Percentiles rank a stretch among this genome's conserved stretches.
phyloP scores from a whole-genome alignment of 2,329 filamentous ascomycete species.

The Penicillium sp. region DNA sequence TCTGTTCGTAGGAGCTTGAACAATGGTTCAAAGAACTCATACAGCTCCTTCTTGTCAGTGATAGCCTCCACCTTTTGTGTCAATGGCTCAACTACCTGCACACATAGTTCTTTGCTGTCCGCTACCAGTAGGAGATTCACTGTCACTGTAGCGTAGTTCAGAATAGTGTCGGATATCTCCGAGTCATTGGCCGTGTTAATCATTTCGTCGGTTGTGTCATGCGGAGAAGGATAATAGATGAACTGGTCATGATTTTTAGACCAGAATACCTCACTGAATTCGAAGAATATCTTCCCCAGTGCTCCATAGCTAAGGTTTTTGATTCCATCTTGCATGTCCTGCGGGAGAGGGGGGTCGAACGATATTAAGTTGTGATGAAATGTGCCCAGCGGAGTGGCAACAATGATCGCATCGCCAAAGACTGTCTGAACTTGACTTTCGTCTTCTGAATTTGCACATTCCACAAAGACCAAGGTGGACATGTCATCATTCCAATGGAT shows the following conservation, averaged over 20 bases:
- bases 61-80: slow-evolving; percentile 46
- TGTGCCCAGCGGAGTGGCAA: slow-evolving; percentile 41
- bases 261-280: slow-evolving; percentile 47
- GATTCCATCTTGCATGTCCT: slow-evolving; percentile 37
- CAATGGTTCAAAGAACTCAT: slow-evolving; percentile 45
- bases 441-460: slow-evolving; percentile 19
- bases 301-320: slow-evolving; percentile 43
- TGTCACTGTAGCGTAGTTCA: slow-evolving; percentile 46
- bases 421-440: slow-evolving; percentile 20
- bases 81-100: slow-evolving; percentile 46
- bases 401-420: slow-evolving; percentile 40
- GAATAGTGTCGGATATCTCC: slow-evolving; percentile 29
- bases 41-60: slow-evolving; percentile 36
- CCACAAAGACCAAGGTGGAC: slow-evolving; percentile 1
- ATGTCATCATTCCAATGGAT: slow-evolving; percentile 38
- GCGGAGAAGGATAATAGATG: slow-evolving; percentile 44
- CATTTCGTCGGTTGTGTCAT: too few relatives aligned
- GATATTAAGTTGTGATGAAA: slow-evolving; percentile 40
- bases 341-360: slow-evolving; percentile 39
- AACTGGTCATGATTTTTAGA: slow-evolving; percentile 48
- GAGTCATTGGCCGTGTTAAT: too few relatives aligned
- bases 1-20: slow-evolving; percentile 47
- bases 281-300: slow-evolving; percentile 46
- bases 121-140: slow-evolving; percentile 47
- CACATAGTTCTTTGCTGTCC: slow-evolving; percentile 42